These are phyloP conservation scores for Saturnispora gosingensis DNA, from an alignment of 805 yeast genomes.

Conservation along the genomic window DNA sequence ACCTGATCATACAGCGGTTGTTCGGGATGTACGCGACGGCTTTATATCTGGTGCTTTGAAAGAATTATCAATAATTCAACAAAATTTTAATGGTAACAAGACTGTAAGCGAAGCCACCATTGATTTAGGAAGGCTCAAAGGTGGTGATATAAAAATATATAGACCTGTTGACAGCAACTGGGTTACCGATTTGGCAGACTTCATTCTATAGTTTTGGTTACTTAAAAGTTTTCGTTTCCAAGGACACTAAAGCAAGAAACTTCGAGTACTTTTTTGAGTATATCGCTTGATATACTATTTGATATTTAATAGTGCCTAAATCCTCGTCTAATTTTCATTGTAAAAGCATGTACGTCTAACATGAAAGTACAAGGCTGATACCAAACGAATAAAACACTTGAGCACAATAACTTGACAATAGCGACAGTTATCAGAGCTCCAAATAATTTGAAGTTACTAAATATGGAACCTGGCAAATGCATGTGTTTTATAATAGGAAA, in stretches of 20 bases:
- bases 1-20: conserved; percentile 45
- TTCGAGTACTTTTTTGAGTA: neutral
- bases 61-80: conserved; percentile 35
- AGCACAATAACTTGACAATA: no score
- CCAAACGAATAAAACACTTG: no score
- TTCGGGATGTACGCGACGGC: conserved; percentile 24
- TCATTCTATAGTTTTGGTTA: conserved; percentile 1
- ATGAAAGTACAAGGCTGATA: no score
- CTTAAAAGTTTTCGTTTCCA: neutral
- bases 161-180: conserved; percentile 41
- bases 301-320: no score
- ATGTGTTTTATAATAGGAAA: no score
- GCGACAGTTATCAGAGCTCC: no score
- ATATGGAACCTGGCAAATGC: no score
- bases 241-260: neutral
- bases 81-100: conserved; percentile 37
- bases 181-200: conserved; percentile 25
- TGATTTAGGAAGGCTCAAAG: conserved; percentile 28
- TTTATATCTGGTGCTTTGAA: conserved; percentile 19
- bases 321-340: no score
- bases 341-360: no score
- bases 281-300: no score
- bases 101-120: conserved; percentile 33
- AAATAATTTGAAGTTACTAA: no score
- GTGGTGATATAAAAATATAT: conserved; percentile 38